Base-by-base conservation (phyloP, 495 filamentous ascomycete genomes). In the Cenococcum geophilum region DNA sequence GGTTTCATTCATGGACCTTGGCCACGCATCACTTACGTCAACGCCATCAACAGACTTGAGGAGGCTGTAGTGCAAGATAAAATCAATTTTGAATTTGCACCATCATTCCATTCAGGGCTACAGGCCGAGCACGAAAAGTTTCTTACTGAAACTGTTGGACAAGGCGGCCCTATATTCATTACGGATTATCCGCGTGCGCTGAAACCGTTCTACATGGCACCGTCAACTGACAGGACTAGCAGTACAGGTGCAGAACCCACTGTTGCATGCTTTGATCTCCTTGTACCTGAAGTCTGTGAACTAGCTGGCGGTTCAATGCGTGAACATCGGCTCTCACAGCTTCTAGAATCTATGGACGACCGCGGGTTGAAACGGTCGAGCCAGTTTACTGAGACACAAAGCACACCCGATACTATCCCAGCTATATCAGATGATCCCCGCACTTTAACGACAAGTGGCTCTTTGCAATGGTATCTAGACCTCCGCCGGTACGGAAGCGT, bases 161-260 rank as follows among this genome's bases (percentile, higher is more conserved):
- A 79, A 14, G 84, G 83, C 49, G 74, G 75, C 10, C 93, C 93
- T 1, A 83, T 98, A 35, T 98, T 97, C 67, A 86, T 98, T 59
- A 97, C 93, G 18, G 78, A 97, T 70, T 98, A 97, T 70, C 93
- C 93, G 9, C 81, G 80, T 60, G 74, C 78, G 42, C 81, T 92
- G 65, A 98, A 98, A 75, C 87, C 93, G 34, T 98, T 98, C 81
- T 98, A 98, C 75, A 98, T 97, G 93, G 77, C 84, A 1, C 85
- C 84, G 36, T 84, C 82, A 9, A 64, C 65, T 37, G 58, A 59
- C 12, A 55, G 57, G 12, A 36, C 34, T n/a, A 34, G 18, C 11
- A 10, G 58, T 43, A 21, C 45, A 51, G 71, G n/a, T 55, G 68
- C 58, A 43, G 64, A 51, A 35, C 35, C 58, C 27, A 96, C 92